These are phyloP conservation scores for Russula ochroleuca DNA, from an alignment of 768 basidiomycete species.

Conservation along the genomic window DNA sequence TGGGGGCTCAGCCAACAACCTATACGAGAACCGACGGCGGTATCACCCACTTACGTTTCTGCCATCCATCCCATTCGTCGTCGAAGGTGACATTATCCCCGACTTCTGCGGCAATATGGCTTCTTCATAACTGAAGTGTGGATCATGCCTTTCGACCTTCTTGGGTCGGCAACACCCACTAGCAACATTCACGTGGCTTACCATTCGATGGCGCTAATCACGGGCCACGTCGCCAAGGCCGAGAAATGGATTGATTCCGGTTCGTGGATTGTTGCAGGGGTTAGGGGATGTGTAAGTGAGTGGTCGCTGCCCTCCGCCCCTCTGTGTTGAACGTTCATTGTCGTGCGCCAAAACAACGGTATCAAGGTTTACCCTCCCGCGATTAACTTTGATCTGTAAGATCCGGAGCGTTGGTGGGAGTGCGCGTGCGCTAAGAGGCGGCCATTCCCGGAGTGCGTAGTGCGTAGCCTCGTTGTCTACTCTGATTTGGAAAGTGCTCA, in stretches of 20 bases:
- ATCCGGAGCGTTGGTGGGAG: neutral
- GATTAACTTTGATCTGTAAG: neutral
- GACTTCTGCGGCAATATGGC: neutral
- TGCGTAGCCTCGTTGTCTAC: constrained; percentile 9
- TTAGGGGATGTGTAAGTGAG: neutral
- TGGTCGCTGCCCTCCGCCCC: neutral
- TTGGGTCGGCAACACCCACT: neutral
- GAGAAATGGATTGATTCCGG: neutral
- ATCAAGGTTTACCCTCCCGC: neutral
- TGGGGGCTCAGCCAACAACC: neutral
- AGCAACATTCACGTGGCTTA: constrained; percentile 1
- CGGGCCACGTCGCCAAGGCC: neutral
- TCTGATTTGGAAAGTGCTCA: constrained; percentile 17
- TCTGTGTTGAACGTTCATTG: neutral
- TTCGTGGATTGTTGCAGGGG: neutral
- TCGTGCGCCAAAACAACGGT: neutral
- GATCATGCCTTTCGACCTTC: neutral
- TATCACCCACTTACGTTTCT: neutral
- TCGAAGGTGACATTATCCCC: neutral
- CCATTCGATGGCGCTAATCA: neutral
- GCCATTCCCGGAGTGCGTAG: constrained; percentile 1
- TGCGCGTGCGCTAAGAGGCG: neutral
- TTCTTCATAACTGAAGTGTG: neutral
- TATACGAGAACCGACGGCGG: neutral
- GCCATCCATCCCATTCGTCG: neutral